These are phyloP conservation scores for Barnettozyma californica DNA, from an alignment of 805 yeast genomes.

Conservation along the genomic window DNA sequence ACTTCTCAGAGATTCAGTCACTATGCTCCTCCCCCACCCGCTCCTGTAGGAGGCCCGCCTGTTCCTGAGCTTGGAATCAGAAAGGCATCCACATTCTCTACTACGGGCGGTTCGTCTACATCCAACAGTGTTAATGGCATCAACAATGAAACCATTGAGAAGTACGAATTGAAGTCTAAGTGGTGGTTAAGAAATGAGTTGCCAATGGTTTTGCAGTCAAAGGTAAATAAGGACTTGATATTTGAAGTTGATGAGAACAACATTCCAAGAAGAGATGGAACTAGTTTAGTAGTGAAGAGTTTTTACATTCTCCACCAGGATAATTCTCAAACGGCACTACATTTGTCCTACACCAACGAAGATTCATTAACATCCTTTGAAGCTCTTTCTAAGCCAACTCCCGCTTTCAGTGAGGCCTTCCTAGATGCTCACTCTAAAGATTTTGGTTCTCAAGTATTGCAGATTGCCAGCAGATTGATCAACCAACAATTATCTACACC, in stretches of 20 bases:
- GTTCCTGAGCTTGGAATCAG: slow-evolving; percentile 7
- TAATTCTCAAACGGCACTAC: slow-evolving; percentile 59
- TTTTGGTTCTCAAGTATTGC: slow-evolving; percentile 48
- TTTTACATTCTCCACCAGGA: slow-evolving; percentile 71
- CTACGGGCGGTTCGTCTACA: slow-evolving; percentile 6
- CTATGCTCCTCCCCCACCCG: slow-evolving; percentile 8
- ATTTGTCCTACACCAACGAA: slow-evolving; percentile 43
- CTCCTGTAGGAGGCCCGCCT: slow-evolving; percentile 9
- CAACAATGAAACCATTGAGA: background rate
- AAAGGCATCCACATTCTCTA: slow-evolving; percentile 17
- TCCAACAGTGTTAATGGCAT: background rate
- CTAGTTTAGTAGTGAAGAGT: slow-evolving; percentile 45
- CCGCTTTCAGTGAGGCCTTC: slow-evolving; percentile 39
- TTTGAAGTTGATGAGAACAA: slow-evolving; percentile 61
- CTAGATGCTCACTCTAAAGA: slow-evolving; percentile 44
- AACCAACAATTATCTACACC: slow-evolving; percentile 23
- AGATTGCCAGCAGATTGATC: slow-evolving; percentile 35
- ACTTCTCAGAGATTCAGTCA: slow-evolving; percentile 1
- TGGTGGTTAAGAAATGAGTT: slow-evolving; percentile 66
- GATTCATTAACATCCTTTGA: slow-evolving; percentile 26
- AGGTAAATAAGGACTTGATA: slow-evolving; percentile 43
- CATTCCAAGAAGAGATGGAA: slow-evolving; percentile 53
- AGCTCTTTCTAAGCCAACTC: slow-evolving; percentile 36
- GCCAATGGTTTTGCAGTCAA: slow-evolving; percentile 46
- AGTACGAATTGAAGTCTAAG: slow-evolving; percentile 29